phyloP scores from a whole-genome alignment of 768 basidiomycete genomes.

The Tricholoma bakamatsutake region DNA sequence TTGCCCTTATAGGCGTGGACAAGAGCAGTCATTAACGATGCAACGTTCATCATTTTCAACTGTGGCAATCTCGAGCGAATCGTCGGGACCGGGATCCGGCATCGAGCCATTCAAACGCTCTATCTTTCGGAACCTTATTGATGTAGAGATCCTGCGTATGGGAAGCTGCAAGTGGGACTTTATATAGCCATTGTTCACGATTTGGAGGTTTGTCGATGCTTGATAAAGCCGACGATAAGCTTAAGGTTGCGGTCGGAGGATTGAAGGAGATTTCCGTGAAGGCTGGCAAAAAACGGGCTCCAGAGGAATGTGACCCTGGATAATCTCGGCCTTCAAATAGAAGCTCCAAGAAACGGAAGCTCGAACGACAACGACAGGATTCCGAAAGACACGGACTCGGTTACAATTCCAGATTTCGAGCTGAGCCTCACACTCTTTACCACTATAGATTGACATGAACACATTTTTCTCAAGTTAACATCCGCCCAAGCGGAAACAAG shows the following conservation, averaged over 20 bases:
- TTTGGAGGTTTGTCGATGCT: background rate
- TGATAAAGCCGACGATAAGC: background rate
- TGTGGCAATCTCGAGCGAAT: conserved; percentile 5
- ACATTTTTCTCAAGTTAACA: background rate
- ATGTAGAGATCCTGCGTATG: background rate
- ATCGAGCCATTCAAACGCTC: conserved; percentile 2
- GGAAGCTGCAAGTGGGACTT: background rate
- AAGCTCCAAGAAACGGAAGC: background rate
- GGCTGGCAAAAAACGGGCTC: background rate
- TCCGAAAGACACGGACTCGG: background rate
- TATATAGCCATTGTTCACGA: background rate
- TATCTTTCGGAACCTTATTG: background rate
- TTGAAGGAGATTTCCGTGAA: background rate
- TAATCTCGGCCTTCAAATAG: background rate
- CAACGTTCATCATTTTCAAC: conserved; percentile 1
- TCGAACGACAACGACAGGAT: background rate
- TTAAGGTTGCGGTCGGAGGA: background rate
- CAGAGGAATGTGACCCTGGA: background rate
- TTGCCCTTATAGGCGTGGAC: background rate
- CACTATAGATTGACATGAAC: background rate
- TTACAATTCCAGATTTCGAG: background rate
- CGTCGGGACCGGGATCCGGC: conserved; percentile 1
- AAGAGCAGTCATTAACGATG: background rate
- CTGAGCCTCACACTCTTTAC: background rate
- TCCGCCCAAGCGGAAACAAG: background rate